These are phyloP conservation scores for Passalora sequoiae DNA, from an alignment of 2,329 filamentous ascomycete genomes.

Conservation along the genomic window DNA sequence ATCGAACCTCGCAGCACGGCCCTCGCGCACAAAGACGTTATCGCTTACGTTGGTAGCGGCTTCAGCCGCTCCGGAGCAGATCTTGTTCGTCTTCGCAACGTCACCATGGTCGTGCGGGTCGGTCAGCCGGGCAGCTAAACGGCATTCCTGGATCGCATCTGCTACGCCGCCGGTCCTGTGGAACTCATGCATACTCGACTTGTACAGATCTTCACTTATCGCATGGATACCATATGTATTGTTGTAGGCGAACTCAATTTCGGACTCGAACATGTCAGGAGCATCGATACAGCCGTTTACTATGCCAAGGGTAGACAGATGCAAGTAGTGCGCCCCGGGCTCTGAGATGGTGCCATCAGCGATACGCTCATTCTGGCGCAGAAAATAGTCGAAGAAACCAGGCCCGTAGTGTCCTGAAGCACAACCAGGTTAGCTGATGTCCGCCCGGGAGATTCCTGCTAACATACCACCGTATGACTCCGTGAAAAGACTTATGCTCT, in stretches of 20 bases:
- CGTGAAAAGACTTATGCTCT: slow-evolving; percentile 57
- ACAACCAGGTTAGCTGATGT: too few relatives aligned
- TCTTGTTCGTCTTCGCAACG: slow-evolving; percentile 31
- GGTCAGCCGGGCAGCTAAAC: slow-evolving; percentile 41
- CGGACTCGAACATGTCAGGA: slow-evolving; percentile 39
- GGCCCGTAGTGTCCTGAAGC: neutral
- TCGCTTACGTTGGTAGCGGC: slow-evolving; percentile 44
- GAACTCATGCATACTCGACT: slow-evolving; percentile 39
- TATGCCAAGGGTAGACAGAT: slow-evolving; percentile 50
- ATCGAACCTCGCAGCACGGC: slow-evolving; percentile 53
- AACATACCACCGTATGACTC: slow-evolving; percentile 70
- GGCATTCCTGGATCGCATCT: slow-evolving; percentile 51
- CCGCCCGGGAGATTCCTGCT: too few relatives aligned
- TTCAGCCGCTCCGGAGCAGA: slow-evolving; percentile 27
- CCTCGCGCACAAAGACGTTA: slow-evolving; percentile 41
- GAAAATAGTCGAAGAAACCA: slow-evolving; percentile 54
- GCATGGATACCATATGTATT: slow-evolving; percentile 55
- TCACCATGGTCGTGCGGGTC: slow-evolving; percentile 49
- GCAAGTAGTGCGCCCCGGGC: slow-evolving; percentile 39
- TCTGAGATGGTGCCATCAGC: slow-evolving; percentile 41
- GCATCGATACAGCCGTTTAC: slow-evolving; percentile 55
- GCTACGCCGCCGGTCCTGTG: slow-evolving; percentile 48
- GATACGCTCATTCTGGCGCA: slow-evolving; percentile 54
- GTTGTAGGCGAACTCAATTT: slow-evolving; percentile 44
- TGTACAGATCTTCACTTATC: slow-evolving; percentile 45